Conservation (phyloP, 768 basidiomycete genomes). For the Hemileccinum impolitum region DNA sequence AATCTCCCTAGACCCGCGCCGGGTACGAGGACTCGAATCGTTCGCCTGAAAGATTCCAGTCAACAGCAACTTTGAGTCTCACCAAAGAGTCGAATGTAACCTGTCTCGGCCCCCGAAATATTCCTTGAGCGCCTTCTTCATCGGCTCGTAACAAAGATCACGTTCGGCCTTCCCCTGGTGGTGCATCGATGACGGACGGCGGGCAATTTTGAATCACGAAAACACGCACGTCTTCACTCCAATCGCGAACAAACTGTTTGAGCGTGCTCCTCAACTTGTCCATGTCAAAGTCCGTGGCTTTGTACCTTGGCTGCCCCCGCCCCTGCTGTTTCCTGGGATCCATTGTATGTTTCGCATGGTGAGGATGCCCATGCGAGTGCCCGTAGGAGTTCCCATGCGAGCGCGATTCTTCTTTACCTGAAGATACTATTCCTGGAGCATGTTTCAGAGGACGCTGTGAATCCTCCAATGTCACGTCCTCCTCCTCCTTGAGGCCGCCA, state of each 20-base stretch:
- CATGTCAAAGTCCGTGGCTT: conserved; percentile 72
- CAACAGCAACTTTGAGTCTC: neutral
- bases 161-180: conserved; percentile 72
- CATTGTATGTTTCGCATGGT: conserved; percentile 1
- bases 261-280: conserved; percentile 90
- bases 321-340: conserved; percentile 12
- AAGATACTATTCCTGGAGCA: too few relatives aligned
- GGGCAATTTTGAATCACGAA: neutral
- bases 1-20: conserved; percentile 88
- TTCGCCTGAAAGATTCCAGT: conserved; percentile 33
- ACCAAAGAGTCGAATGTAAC: conserved; percentile 21
- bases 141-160: conserved; percentile 75
- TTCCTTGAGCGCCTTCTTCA: conserved; percentile 67
- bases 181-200: neutral
- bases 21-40: conserved; percentile 78
- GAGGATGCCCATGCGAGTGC: conserved; percentile 31
- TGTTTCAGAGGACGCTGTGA: neutral
- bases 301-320: conserved; percentile 31
- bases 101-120: conserved; percentile 57
- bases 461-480: conserved; percentile 16
- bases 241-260: conserved; percentile 91
- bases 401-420: conserved; percentile 29
- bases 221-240: conserved; percentile 72
- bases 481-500: conserved; percentile 16
- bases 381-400: too few relatives aligned